Evolutionary conservation across 2,329 filamentous ascomycete genomes (phyloP), one percentile per base, ranked within the genome.

Genomic region (Mariannaea sp.): DNA sequence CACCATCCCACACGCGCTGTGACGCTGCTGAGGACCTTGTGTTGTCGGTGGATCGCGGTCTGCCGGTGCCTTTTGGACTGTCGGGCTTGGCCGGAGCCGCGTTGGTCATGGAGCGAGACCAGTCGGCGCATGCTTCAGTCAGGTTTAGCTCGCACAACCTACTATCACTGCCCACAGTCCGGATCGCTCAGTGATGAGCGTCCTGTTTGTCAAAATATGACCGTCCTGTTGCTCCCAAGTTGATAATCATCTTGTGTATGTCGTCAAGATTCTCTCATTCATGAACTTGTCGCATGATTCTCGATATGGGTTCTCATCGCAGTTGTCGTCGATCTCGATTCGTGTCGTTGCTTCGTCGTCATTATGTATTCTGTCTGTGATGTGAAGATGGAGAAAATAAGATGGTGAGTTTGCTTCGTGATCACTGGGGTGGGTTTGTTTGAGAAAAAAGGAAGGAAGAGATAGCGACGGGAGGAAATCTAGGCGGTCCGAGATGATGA

Each of bases 391-490:
- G 51, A 39, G 39, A 33, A n/a, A 9, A 17, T 7, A 24, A 12
- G 36, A 39, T 22, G 36, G 24, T 22, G 36, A 36, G 14, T 9
- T 19, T 19, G 33, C 33, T 36, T 17, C 33, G 33, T 44, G 53
- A 42, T 48, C 44, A 36, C 14, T 29, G 58, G 44, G 53, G 56
- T 53, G 62, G 58, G 45, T 63, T 63, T 57, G 50, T 59, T 54
- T 55, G 55, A 56, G 57, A 50, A 43, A 50, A 43, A 58, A 46
- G 56, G 63, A 49, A 54, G 51, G 55, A 45, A 54, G 52, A 55
- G 51, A 47, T 48, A 61, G 56, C 55, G 53, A 65, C 54, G 63
- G 54, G 57, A 63, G 59, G 63, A 64, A 61, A 52, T 52, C 55
- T 36, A 48, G 27, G 46, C 40, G 49, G 53, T 55, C 53, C 41